Evolutionary conservation across 2,329 filamentous ascomycete species (phyloP), one percentile per base, ranked within the genome.

Genomic region (Lomentospora prolificans): DNA sequence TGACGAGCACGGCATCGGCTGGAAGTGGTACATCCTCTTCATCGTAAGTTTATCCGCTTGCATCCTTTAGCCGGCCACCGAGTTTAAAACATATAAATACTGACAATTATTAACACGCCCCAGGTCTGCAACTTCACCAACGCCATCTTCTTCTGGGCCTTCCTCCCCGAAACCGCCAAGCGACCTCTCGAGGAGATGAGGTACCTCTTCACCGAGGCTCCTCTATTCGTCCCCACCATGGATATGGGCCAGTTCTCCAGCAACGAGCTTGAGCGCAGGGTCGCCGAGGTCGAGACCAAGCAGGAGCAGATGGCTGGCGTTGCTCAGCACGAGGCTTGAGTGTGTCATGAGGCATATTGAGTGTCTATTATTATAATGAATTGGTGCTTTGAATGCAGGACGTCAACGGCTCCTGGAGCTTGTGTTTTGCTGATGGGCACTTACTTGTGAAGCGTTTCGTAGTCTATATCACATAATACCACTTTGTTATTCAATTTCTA

Each of bases 121-220:
- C 44, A 65, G 62, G 65, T 87, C 30, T 86, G 84, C 67, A 88
- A 88, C 65, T 80, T 86, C 8, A 68, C 66, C 57, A 70, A 70
- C 56, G 67, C 67, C 50, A 1, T 69, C 28, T 70, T 64, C 60
- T 88, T 88, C 73, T 88, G 81, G 75, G 72, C 77, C 2, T 67
- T 87, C 52, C 72, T 87, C 41, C 85, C 85, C 0, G 85, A 87
- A 69, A 88, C 85, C 0, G 77, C 77, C 55, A 79, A 77, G 60
- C 71, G 82, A 14, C 79, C 84, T 0, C 74, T 87, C 1, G 85
- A 87, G 63, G 83, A 86, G 68, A 86, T 86, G 83, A 81, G 84
- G 60, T 77, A 79, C 57, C 71, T 86, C 48, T 86, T 86, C 66
- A 79, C 76, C n/a, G 74, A 85, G 62, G 80, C 84, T 0, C 84